Evolutionary conservation across 495 filamentous ascomycete species (phyloP).

Genomic region (Glutinoglossum americanum): DNA sequence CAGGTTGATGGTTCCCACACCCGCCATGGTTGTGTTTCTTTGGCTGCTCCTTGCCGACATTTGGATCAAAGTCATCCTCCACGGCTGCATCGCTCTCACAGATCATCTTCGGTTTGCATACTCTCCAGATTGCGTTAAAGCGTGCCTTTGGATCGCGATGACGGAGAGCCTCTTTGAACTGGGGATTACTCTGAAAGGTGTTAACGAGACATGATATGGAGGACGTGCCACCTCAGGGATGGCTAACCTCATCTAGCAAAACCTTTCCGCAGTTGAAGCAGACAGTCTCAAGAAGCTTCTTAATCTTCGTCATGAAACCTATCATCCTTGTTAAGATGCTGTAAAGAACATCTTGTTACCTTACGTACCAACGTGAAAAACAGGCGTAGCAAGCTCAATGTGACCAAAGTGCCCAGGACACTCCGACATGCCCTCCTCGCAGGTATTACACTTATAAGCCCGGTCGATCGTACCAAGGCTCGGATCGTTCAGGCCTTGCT

Average conservation of each 20-base stretch:
- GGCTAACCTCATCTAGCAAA: slow-evolving; percentile 83
- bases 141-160: slow-evolving; percentile 79
- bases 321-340: not conserved
- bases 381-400: slow-evolving; percentile 84
- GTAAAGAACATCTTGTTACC: not conserved
- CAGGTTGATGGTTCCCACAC: slow-evolving; percentile 78
- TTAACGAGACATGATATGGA: slow-evolving; percentile 40
- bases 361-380: slow-evolving; percentile 60
- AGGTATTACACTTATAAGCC: slow-evolving; percentile 83
- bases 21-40: slow-evolving; percentile 46
- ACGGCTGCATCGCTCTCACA: slow-evolving; percentile 60
- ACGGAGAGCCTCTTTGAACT: slow-evolving; percentile 58
- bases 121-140: slow-evolving; percentile 70
- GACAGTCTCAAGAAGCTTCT: slow-evolving; percentile 92
- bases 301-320: slow-evolving; percentile 92
- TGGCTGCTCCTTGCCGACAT: slow-evolving; percentile 2
- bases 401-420: slow-evolving; percentile 97
- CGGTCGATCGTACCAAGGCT: slow-evolving; percentile 87
- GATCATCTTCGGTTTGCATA: slow-evolving; percentile 65
- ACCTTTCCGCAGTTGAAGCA: slow-evolving; percentile 97
- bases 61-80: slow-evolving; percentile 21
- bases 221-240: slow-evolving; percentile 23
- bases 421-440: slow-evolving; percentile 78
- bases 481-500: slow-evolving; percentile 80
- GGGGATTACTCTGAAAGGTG: slow-evolving; percentile 50